Percentiles rank a stretch among this genome's conserved stretches.
phyloP scores from a whole-genome alignment of 768 basidiomycete genomes.

The Lentinula detonsa region DNA sequence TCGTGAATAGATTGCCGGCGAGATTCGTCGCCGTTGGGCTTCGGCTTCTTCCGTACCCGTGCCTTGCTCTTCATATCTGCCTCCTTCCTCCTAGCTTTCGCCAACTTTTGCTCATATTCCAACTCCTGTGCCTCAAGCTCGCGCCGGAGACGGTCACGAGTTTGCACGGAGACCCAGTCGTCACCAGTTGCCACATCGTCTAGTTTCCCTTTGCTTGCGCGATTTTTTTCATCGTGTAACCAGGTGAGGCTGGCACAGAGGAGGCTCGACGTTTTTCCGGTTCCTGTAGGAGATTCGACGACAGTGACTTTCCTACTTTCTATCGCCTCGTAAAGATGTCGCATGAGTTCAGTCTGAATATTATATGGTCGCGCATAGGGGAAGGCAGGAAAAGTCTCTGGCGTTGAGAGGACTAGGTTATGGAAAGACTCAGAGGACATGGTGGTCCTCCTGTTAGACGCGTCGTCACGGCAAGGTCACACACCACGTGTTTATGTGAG shows the following conservation, averaged over 20 bases:
- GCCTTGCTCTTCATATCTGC: constrained; percentile 47
- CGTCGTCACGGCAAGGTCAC: too few species aligned
- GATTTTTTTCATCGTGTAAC: constrained; percentile 63
- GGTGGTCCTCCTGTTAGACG: not conserved
- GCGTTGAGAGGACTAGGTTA: constrained; percentile 50
- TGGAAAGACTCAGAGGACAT: not conserved
- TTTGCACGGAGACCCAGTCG: constrained; percentile 69
- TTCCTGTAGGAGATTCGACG: constrained; percentile 87
- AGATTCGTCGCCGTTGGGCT: constrained; percentile 7
- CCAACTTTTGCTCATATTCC: constrained; percentile 57
- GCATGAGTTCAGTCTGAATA: constrained; percentile 87
- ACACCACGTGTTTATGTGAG: too few species aligned
- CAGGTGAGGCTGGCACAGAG: constrained; percentile 73
- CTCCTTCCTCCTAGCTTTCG: constrained; percentile 58
- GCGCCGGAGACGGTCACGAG: constrained; percentile 53
- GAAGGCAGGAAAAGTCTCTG: constrained; percentile 67
- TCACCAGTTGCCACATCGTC: constrained; percentile 23
- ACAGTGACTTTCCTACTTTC: constrained; percentile 74
- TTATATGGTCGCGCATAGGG: constrained; percentile 79
- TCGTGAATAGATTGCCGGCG: constrained; percentile 29
- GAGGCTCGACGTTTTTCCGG: constrained; percentile 83
- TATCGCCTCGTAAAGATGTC: constrained; percentile 74
- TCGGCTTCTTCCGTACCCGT: constrained; percentile 50
- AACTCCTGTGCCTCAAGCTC: constrained; percentile 64
- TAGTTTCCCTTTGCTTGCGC: constrained; percentile 63